Percentiles rank a stretch among this genome's conserved stretches.
Conservation (phyloP, 2,329 filamentous ascomycete genomes). For the Ceratocystis papillata region DNA sequence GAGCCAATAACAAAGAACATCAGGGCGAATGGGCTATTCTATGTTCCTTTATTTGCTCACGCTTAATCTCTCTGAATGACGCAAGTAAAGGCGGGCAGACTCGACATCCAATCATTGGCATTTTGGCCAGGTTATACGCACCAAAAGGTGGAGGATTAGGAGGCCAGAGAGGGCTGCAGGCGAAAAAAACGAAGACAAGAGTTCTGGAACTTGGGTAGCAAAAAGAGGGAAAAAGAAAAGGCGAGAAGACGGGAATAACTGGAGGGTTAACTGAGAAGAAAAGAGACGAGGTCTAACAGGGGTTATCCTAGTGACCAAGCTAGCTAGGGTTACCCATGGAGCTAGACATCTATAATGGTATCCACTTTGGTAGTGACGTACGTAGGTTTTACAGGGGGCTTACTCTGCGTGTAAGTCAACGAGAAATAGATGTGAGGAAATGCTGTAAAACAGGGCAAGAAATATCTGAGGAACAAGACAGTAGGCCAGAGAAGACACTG, state of each 20-base stretch:
- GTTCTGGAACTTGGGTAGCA: neutral
- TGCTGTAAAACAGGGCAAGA: neutral
- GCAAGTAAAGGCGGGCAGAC: constrained; percentile 5
- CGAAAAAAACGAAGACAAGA: neutral
- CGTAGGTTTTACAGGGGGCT: neutral
- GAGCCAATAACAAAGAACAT: neutral
- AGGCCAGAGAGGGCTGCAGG: neutral
- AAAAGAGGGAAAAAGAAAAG: neutral
- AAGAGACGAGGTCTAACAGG: neutral
- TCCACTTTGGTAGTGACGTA: neutral
- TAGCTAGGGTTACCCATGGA: neutral
- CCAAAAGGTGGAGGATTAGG: neutral
- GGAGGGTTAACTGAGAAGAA: neutral
- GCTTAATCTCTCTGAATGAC: constrained; percentile 5
- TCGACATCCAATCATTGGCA: neutral
- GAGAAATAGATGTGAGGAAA: neutral
- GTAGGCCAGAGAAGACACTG: neutral
- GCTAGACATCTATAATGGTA: neutral
- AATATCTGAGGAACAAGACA: neutral
- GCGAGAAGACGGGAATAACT: neutral
- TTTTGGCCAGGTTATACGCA: neutral
- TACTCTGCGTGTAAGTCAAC: neutral
- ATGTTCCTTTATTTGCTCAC: neutral
- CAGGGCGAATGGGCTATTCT: neutral
- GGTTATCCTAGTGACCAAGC: neutral